These are phyloP conservation scores for Ceratocystis papillata DNA, from an alignment of 2,329 filamentous ascomycete genomes.

Conservation along the genomic window DNA sequence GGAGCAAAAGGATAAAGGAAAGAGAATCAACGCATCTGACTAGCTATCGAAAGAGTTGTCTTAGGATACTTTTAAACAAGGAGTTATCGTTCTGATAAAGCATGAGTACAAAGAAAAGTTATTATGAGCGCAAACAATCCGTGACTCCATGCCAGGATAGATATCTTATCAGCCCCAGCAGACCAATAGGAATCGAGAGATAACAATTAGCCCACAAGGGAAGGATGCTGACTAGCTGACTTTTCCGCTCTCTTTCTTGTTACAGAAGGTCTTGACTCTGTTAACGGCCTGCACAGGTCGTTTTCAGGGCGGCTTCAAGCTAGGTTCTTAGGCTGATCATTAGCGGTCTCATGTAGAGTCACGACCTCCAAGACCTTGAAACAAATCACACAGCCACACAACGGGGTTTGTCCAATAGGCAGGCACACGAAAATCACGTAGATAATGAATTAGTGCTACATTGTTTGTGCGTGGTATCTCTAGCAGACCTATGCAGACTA, in stretches of 20 bases:
- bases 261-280: not conserved
- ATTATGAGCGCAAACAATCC: not conserved
- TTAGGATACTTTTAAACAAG: not conserved
- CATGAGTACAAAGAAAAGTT: conserved; percentile 5
- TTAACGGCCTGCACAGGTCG: not conserved
- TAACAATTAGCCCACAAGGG: not conserved
- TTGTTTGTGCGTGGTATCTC: not conserved
- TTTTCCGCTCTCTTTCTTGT: not conserved
- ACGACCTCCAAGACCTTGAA: not conserved
- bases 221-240: not conserved
- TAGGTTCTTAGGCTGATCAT: not conserved
- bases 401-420: not conserved
- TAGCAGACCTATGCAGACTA: too few species aligned
- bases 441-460: not conserved
- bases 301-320: not conserved
- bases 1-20: not conserved
- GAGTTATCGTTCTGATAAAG: not conserved
- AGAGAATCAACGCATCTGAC: not conserved
- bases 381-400: not conserved
- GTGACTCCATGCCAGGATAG: conserved; percentile 1
- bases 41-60: not conserved
- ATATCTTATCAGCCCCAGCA: conserved; percentile 1
- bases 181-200: conserved; percentile 6
- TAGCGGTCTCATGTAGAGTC: not conserved
- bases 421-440: not conserved